Percentiles rank a stretch among this genome's conserved stretches.
Conservation (phyloP, 2,329 filamentous ascomycete genomes). For the Moelleriella libera region DNA sequence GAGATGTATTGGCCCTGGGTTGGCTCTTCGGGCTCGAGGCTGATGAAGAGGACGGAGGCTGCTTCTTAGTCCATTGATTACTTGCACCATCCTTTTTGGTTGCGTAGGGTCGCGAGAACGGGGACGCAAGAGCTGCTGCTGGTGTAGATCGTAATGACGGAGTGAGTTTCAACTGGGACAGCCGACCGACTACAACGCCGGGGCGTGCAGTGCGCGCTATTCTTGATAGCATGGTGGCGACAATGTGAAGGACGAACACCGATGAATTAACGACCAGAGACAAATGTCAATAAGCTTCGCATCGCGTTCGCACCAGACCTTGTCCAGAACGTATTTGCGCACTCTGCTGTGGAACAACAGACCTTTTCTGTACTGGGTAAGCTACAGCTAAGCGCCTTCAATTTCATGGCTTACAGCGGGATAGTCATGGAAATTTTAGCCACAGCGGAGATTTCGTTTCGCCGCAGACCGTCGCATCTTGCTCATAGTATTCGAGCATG, state of each 20-base stretch:
- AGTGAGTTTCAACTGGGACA: slow-evolving; percentile 2
- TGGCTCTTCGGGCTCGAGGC: slow-evolving; percentile 1
- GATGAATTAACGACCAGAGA: no score
- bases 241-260: no score
- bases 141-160: slow-evolving; percentile 14
- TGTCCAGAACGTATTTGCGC: background rate
- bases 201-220: slow-evolving; percentile 18
- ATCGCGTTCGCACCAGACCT: background rate
- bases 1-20: slow-evolving; percentile 3
- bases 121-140: slow-evolving; percentile 8
- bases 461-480: background rate
- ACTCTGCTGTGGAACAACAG: no score
- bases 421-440: no score
- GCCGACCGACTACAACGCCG: slow-evolving; percentile 12
- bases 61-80: slow-evolving; percentile 2
- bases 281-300: background rate
- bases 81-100: slow-evolving; percentile 6
- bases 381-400: no score
- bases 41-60: slow-evolving; percentile 1
- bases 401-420: no score
- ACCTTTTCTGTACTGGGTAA: no score
- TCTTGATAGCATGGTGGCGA: slow-evolving; percentile 24
- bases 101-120: slow-evolving; percentile 16
- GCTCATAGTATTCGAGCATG: background rate
- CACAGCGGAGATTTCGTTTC: slow-evolving; percentile 1